Conservation (phyloP, 768 basidiomycete species). For the Tylopilus sp. region DNA sequence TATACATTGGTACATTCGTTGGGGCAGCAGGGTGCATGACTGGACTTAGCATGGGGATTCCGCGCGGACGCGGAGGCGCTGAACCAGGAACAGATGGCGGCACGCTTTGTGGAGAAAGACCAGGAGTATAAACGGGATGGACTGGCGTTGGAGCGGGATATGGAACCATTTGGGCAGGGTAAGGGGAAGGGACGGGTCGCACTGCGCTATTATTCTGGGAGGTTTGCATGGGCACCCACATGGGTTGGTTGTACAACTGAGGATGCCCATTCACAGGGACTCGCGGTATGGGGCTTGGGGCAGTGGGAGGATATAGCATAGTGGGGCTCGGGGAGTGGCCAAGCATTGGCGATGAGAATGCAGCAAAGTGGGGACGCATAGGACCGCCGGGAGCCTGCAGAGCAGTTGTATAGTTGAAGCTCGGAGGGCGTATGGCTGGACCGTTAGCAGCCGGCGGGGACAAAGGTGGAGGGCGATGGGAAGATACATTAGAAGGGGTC, state of each 20-base stretch:
- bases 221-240: constrained; percentile 60
- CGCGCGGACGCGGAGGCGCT: constrained; percentile 43
- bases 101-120: constrained; percentile 40
- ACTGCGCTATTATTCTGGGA: constrained; percentile 51
- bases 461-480: constrained; percentile 45
- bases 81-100: constrained; percentile 27
- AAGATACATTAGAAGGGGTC: constrained; percentile 46
- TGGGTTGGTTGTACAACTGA: constrained; percentile 55
- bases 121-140: constrained; percentile 45
- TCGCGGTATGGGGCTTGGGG: constrained; percentile 62
- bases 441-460: constrained; percentile 46
- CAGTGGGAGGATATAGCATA: constrained; percentile 62
- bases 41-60: constrained; percentile 68
- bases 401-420: constrained; percentile 34
- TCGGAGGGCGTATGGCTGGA: constrained; percentile 25
- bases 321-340: constrained; percentile 66
- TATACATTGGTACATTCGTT: constrained; percentile 51
- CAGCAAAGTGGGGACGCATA: constrained; percentile 54
- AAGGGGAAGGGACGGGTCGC: constrained; percentile 56
- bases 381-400: constrained; percentile 42
- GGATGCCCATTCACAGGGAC: constrained; percentile 62
- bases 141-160: constrained; percentile 55
- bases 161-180: constrained; percentile 59
- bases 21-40: constrained; percentile 57
- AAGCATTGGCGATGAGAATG: constrained; percentile 69